Percentiles rank a stretch among this genome's conserved stretches.
phyloP scores from a whole-genome alignment of 1,284 basidiomycete genomes.

The Cutaneotrichosporon arboriforme region DNA sequence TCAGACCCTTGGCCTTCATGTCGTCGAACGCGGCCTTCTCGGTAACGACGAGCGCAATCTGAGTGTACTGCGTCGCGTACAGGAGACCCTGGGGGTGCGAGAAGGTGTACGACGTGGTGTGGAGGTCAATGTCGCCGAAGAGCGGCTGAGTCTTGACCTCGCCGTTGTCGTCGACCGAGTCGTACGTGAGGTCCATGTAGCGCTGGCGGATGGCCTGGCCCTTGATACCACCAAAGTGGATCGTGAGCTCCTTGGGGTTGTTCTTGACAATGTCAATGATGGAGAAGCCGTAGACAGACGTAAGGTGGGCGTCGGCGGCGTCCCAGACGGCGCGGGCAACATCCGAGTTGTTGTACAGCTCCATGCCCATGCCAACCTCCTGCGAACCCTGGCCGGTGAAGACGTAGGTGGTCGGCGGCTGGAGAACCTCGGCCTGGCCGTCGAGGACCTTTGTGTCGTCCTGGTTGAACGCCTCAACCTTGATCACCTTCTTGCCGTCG shows the following conservation, averaged over 20 bases:
- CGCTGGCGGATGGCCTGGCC: conserved; percentile 95
- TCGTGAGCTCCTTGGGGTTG: conserved; percentile 93
- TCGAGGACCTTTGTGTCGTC: conserved; percentile 85
- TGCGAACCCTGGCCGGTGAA: conserved; percentile 99
- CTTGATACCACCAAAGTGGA: conserved; percentile 98
- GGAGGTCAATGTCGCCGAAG: conserved; percentile 85
- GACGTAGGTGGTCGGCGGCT: conserved; percentile 89
- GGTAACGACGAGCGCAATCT: conserved; percentile 94
- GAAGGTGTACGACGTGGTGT: conserved; percentile 94
- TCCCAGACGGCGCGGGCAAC: conserved; percentile 97
- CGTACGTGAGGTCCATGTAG: conserved; percentile 99
- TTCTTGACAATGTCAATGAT: conserved; percentile 98
- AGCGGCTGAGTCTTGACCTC: conserved; percentile 89
- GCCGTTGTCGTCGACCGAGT: conserved; percentile 91
- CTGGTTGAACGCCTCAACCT: conserved; percentile 80
- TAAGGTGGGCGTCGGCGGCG: conserved; percentile 85
- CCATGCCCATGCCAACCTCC: conserved; percentile 99
- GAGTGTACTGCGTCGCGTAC: conserved; percentile 96
- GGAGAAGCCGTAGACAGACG: conserved; percentile 90
- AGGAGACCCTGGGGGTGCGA: conserved; percentile 90
- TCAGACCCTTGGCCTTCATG: conserved; percentile 91
- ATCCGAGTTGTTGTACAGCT: conserved; percentile 85
- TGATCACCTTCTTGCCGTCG: conserved; percentile 85
- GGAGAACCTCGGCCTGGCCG: conserved; percentile 86
- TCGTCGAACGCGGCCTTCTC: conserved; percentile 98